Conservation (phyloP, 2,329 filamentous ascomycete genomes). For the Pseudocercospora cruenta region DNA sequence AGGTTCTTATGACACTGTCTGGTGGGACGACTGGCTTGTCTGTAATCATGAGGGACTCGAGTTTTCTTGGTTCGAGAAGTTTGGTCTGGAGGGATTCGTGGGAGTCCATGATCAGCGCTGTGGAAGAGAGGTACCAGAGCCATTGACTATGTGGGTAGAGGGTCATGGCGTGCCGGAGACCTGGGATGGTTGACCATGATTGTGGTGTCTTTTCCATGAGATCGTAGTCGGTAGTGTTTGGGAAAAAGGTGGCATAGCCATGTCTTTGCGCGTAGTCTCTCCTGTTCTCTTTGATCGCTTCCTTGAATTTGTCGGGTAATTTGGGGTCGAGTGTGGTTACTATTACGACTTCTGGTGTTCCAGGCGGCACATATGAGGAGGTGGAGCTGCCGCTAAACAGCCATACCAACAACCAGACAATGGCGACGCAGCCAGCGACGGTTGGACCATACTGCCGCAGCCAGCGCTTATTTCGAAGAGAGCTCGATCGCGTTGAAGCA, state of each 20-base stretch:
- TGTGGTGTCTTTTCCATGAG: slow-evolving; percentile 60
- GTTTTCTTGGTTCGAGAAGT: slow-evolving; percentile 66
- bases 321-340: slow-evolving; percentile 81
- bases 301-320: slow-evolving; percentile 68
- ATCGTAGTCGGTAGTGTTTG: slow-evolving; percentile 75
- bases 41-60: slow-evolving; percentile 81
- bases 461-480: slow-evolving; percentile 30
- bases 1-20: slow-evolving; percentile 96
- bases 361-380: slow-evolving; percentile 38
- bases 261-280: slow-evolving; percentile 82
- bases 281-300: slow-evolving; percentile 79
- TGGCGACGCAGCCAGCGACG: slow-evolving; percentile 41
- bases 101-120: slow-evolving; percentile 88
- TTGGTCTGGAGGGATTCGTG: slow-evolving; percentile 69
- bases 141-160: slow-evolving; percentile 75
- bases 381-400: slow-evolving; percentile 26
- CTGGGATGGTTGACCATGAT: slow-evolving; percentile 79
- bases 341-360: slow-evolving; percentile 66
- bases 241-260: slow-evolving; percentile 85
- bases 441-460: slow-evolving; percentile 48
- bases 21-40: slow-evolving; percentile 88
- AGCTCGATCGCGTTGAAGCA: slow-evolving; percentile 58
- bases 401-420: slow-evolving; percentile 40
- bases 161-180: slow-evolving; percentile 85
- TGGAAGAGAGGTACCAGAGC: slow-evolving; percentile 85